Evolutionary conservation across 129 eudicot genomes (phyloP).

Genomic region (Centaurea solstitialis): DNA sequence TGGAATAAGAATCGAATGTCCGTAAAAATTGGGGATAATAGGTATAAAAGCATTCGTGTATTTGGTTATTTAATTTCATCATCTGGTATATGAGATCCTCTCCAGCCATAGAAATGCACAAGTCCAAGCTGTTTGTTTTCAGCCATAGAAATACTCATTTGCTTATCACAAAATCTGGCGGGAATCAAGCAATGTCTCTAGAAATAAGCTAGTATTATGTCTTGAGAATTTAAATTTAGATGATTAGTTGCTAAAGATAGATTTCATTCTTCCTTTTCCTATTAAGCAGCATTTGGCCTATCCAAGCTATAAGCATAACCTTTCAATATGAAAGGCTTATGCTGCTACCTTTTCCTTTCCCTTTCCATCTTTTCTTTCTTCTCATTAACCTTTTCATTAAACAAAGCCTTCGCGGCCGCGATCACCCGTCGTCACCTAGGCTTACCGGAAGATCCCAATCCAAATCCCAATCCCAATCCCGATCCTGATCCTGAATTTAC

Average conservation of each 20-base stretch:
- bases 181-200: conserved; percentile 21
- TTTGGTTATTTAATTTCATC: not conserved
- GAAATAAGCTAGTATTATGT: conserved; percentile 11
- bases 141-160: not conserved
- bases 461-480: not conserved
- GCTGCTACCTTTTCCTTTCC: conserved; percentile 34
- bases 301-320: conserved; percentile 20
- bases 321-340: conserved; percentile 45
- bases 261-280: conserved; percentile 17
- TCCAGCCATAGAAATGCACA: not conserved
- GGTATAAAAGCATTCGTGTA: not conserved
- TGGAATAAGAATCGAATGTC: not conserved
- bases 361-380: conserved; percentile 12
- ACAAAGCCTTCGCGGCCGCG: conserved; percentile 31
- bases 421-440: conserved; percentile 42
- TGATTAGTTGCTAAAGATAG: conserved; percentile 26
- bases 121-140: not conserved
- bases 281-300: conserved; percentile 24
- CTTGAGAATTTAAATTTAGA: conserved; percentile 2
- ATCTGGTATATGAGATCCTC: not conserved
- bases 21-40: not conserved
- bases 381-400: conserved; percentile 18
- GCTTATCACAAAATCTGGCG: conserved; percentile 5
- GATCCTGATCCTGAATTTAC: not conserved
- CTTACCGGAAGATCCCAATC: conserved; percentile 12